phyloP scores from a whole-genome alignment of 768 basidiomycete species.

The Udeniomyces megalosporus region DNA sequence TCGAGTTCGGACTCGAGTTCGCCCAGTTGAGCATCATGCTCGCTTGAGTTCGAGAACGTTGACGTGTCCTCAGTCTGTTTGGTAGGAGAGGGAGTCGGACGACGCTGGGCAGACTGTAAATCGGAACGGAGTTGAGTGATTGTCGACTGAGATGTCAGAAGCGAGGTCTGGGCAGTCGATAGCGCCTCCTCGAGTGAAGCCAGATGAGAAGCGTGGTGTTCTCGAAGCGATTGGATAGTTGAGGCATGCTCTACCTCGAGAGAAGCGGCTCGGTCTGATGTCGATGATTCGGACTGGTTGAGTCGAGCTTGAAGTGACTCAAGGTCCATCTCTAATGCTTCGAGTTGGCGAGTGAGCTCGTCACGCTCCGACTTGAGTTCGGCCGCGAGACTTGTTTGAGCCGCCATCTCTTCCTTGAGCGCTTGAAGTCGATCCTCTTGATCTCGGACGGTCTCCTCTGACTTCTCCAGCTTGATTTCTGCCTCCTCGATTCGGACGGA shows the following conservation, averaged over 20 bases:
- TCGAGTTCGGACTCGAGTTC: slow-evolving; percentile 13
- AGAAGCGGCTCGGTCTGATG: too few species aligned
- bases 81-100: neutral
- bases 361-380: neutral
- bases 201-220: neutral
- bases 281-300: too few species aligned
- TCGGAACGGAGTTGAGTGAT: too few species aligned
- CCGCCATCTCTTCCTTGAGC: neutral
- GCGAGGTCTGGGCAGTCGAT: neutral
- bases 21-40: neutral
- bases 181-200: neutral
- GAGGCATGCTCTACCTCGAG: too few species aligned
- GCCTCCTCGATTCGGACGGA: neutral
- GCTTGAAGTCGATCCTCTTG: too few species aligned
- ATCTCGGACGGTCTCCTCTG: too few species aligned
- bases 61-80: neutral
- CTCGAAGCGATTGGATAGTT: too few species aligned
- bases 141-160: neutral
- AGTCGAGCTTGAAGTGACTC: neutral
- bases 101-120: neutral
- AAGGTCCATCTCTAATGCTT: neutral
- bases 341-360: neutral
- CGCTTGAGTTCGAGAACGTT: neutral
- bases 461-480: neutral
- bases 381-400: neutral